A percentile compares a stretch with the other conserved stretches of the same genome.
These are phyloP conservation scores for Neotropicomus parvogracilis DNA, from an alignment of 1,284 basidiomycete species.

Conservation along the genomic window DNA sequence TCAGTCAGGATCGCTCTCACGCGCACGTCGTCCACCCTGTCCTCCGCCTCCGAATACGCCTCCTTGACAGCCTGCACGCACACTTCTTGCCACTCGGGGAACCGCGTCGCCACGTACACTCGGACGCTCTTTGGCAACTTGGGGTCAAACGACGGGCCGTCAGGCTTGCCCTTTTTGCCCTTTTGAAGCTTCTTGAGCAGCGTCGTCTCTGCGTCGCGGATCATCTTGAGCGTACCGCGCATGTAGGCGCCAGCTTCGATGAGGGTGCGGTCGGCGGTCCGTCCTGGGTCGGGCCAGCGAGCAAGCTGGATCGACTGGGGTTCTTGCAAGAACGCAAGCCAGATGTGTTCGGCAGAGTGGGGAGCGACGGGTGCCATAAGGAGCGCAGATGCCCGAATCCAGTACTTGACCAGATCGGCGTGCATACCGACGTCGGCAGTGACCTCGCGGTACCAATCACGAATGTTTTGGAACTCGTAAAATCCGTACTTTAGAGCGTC, in stretches of 20 bases:
- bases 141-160: slow-evolving; percentile 63
- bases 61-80: slow-evolving; percentile 78
- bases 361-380: slow-evolving; percentile 89
- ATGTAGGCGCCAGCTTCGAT: slow-evolving; percentile 82
- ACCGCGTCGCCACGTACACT: slow-evolving; percentile 86
- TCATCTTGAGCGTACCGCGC: slow-evolving; percentile 80
- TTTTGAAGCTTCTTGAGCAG: slow-evolving; percentile 76
- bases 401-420: slow-evolving; percentile 69
- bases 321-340: slow-evolving; percentile 73
- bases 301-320: slow-evolving; percentile 80
- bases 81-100: slow-evolving; percentile 92
- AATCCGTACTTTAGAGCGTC: slow-evolving; percentile 94
- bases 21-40: slow-evolving; percentile 81
- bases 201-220: slow-evolving; percentile 84
- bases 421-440: slow-evolving; percentile 92
- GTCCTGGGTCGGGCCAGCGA: slow-evolving; percentile 67
- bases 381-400: slow-evolving; percentile 80
- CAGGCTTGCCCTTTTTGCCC: slow-evolving; percentile 48
- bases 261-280: slow-evolving; percentile 54
- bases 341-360: slow-evolving; percentile 94
- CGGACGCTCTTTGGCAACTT: slow-evolving; percentile 82
- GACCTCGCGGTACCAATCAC: slow-evolving; percentile 97
- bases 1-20: slow-evolving; percentile 69
- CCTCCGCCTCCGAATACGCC: slow-evolving; percentile 57
- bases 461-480: slow-evolving; percentile 90